Evolutionary conservation across 2,329 filamentous ascomycete genomes (phyloP).

Genomic region (Metarhizium rileyi): DNA sequence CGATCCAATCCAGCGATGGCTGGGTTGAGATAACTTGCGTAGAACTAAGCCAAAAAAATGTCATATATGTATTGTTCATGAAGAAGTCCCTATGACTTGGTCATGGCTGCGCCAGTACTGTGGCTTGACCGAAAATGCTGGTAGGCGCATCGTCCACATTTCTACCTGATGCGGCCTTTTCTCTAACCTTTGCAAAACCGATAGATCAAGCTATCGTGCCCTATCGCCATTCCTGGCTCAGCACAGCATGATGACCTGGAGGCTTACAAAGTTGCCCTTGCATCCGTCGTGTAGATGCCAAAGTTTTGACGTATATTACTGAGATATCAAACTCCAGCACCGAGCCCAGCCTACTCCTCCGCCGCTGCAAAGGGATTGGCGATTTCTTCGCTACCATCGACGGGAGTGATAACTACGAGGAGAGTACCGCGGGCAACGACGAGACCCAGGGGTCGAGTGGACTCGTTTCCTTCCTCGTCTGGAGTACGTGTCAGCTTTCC

Average conservation of each 20-base stretch:
- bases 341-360: background rate
- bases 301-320: background rate
- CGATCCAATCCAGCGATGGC: background rate
- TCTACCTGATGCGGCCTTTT: background rate
- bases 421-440: conserved; percentile 88
- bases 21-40: background rate
- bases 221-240: background rate
- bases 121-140: background rate
- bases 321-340: background rate
- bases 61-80: conserved; percentile 1
- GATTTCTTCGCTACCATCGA: conserved; percentile 93
- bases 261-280: background rate
- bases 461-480: conserved; percentile 93
- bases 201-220: background rate
- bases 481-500: background rate
- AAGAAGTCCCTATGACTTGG: background rate
- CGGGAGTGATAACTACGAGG: conserved; percentile 82
- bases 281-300: background rate
- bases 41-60: conserved; percentile 1
- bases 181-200: background rate
- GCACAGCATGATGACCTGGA: background rate
- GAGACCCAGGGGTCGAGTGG: conserved; percentile 69
- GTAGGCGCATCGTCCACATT: background rate
- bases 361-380: conserved; percentile 80
- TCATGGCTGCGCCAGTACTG: background rate